Evolutionary conservation across 2,329 filamentous ascomycete genomes (phyloP).

Genomic region (Talaromyces piceae): DNA sequence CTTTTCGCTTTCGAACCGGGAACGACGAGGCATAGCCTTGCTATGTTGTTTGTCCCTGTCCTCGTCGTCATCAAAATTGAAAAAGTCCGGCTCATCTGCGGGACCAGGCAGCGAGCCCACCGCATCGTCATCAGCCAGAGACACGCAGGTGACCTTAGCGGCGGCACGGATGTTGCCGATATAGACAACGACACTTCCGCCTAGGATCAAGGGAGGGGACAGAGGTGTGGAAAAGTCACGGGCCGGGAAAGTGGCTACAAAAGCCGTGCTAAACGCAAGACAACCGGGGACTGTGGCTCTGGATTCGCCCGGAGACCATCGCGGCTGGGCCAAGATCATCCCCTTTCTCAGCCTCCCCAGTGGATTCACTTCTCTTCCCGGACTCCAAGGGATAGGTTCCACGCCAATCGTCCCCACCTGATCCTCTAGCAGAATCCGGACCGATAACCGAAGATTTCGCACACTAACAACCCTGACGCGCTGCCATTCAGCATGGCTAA

Average conservation of each 20-base stretch:
- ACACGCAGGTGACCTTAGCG: slow-evolving; percentile 61
- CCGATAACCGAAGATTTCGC: slow-evolving; percentile 77
- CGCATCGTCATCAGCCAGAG: slow-evolving; percentile 25
- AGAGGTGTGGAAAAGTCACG: slow-evolving; percentile 40
- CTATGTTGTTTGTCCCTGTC: slow-evolving; percentile 12
- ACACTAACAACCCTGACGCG: slow-evolving; percentile 75
- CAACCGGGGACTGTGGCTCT: slow-evolving; percentile 12
- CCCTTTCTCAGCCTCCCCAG: slow-evolving; percentile 58
- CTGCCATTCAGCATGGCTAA: slow-evolving; percentile 65
- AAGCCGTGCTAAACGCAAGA: slow-evolving; percentile 51
- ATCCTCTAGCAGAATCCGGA: slow-evolving; percentile 64
- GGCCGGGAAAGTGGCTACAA: slow-evolving; percentile 64
- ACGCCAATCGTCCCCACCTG: slow-evolving; percentile 89
- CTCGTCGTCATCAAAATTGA: slow-evolving; percentile 36
- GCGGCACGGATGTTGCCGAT: slow-evolving; percentile 78
- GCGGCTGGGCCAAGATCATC: slow-evolving; percentile 60
- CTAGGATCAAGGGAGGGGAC: slow-evolving; percentile 49
- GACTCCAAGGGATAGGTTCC: slow-evolving; percentile 30
- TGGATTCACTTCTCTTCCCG: slow-evolving; percentile 18
- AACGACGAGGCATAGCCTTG: slow-evolving; percentile 8
- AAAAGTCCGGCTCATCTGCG: slow-evolving; percentile 32
- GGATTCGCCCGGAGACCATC: slow-evolving; percentile 34
- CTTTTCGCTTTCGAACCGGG: slow-evolving; percentile 20
- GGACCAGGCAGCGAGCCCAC: slow-evolving; percentile 20
- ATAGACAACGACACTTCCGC: slow-evolving; percentile 62